Base-by-base conservation (phyloP, 192 early-diverging fungal species). In the Radiomyces spectabilis region DNA sequence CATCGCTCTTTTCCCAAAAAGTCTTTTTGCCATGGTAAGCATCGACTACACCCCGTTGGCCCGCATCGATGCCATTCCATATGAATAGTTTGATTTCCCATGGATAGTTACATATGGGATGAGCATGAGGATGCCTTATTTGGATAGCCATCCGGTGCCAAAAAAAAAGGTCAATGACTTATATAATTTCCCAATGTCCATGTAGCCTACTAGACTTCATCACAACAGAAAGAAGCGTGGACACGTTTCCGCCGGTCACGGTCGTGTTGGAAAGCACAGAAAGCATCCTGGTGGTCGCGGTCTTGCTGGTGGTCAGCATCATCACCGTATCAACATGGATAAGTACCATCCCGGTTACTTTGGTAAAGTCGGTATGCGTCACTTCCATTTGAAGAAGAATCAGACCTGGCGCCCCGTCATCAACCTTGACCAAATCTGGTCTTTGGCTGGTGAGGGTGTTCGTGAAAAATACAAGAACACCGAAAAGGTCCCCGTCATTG, bases 311-410 rank as follows among this genome's bases (percentile, higher is more conserved):
- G 95, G 95, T 85, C 87, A 89, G 78, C 93, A 95, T 81, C 95
- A 98, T 80, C 92, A 98, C 87, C 85, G 93, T 63, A 95, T 94
- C 80, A 92, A 94, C 84, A 92, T 98, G 87, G 95, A 98, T 81
- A 98, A 92, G 87, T 95, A 92, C 87, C 95, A 98, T 81, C 95
- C 95, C 58, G 95, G 95, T 73, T 98, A 98, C 90, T 98, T 94
- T 72, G 95, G 95, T 79, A 95, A 98, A 82, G 93, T 98, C 79
- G 95, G 95, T 92, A 94, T 95, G 95, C 88, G 95, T 62, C 82
- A 90, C 77, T 95, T 92, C 90, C 93, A 95, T 84, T 77, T 84
- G 85, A 95, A 91, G 77, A 66, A 78, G 59, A 90, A 95, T 79
- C 59, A 86, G 71, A 78, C 76, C 74, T 83, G 87, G 83, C 73